These are phyloP conservation scores for Exophiala lecanii-corni DNA, from an alignment of 2,329 filamentous ascomycete genomes.

Conservation along the genomic window DNA sequence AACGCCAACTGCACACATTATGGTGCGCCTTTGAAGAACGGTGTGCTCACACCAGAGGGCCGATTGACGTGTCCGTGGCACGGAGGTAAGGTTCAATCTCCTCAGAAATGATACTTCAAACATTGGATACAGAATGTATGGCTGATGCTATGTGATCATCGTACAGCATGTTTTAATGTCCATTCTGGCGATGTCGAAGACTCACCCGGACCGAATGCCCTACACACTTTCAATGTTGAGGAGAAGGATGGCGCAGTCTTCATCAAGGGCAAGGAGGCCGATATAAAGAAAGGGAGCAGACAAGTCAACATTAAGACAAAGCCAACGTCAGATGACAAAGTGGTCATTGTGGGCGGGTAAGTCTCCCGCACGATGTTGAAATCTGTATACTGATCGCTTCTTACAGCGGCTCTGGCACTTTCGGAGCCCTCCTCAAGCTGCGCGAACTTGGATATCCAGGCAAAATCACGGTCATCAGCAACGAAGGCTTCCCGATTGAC, in stretches of 20 bases:
- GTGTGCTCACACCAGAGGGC: slow-evolving; percentile 75
- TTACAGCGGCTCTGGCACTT: slow-evolving; percentile 68
- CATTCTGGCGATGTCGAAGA: slow-evolving; percentile 90
- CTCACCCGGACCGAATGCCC: slow-evolving; percentile 81
- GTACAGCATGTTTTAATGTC: slow-evolving; percentile 81
- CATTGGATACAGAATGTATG: neutral
- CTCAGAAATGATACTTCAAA: slow-evolving; percentile 1
- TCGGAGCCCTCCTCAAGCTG: slow-evolving; percentile 77
- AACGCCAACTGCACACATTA: slow-evolving; percentile 86
- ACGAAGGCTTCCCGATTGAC: slow-evolving; percentile 85
- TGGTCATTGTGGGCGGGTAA: slow-evolving; percentile 77
- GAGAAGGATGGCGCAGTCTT: slow-evolving; percentile 82
- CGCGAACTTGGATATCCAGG: slow-evolving; percentile 77
- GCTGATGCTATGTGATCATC: slow-evolving; percentile 2
- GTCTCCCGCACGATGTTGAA: slow-evolving; percentile 18
- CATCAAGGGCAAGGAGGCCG: slow-evolving; percentile 71
- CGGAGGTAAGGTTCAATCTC: slow-evolving; percentile 62
- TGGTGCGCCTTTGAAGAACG: slow-evolving; percentile 81
- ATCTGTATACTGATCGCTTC: neutral
- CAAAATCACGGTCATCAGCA: slow-evolving; percentile 74
- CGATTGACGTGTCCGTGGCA: slow-evolving; percentile 94
- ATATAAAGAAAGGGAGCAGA: slow-evolving; percentile 71
- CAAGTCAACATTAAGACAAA: slow-evolving; percentile 70
- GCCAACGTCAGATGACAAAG: slow-evolving; percentile 55
- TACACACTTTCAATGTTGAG: slow-evolving; percentile 74